Conservation (phyloP, 1,284 basidiomycete genomes). For the Chondrostereum purpureum region DNA sequence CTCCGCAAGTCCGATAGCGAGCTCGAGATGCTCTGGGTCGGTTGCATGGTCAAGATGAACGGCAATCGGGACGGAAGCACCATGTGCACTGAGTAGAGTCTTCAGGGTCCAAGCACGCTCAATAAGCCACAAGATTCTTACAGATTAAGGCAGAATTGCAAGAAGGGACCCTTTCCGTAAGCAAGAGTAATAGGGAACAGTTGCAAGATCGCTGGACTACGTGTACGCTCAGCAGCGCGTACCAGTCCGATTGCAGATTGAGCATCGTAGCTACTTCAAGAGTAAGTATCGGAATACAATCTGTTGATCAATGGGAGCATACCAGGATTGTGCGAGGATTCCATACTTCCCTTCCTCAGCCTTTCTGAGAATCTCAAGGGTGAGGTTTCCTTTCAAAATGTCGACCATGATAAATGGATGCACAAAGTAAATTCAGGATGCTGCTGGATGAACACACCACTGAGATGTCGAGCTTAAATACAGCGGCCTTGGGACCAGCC, state of each 20-base stretch:
- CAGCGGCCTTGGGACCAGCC: no score
- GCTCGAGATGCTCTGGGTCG: conserved; percentile 39
- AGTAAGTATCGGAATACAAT: not conserved
- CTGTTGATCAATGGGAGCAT: conserved; percentile 5
- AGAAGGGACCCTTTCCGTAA: conserved; percentile 32
- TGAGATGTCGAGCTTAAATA: no score
- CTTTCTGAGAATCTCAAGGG: conserved; percentile 34
- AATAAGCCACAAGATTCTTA: conserved; percentile 16
- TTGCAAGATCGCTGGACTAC: conserved; percentile 39
- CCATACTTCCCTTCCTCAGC: conserved; percentile 40
- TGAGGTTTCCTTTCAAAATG: conserved; percentile 29
- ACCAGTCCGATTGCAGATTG: conserved; percentile 39
- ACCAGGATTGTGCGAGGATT: conserved; percentile 40
- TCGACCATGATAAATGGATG: conserved; percentile 14
- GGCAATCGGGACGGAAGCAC: conserved; percentile 41
- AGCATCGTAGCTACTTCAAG: conserved; percentile 33
- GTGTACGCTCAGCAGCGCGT: conserved; percentile 37
- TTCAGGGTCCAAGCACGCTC: no score
- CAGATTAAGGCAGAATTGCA: conserved; percentile 41
- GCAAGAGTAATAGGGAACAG: conserved; percentile 41
- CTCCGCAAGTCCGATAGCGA: conserved; percentile 39
- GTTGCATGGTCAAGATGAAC: conserved; percentile 47
- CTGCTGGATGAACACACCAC: no score
- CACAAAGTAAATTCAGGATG: no score
- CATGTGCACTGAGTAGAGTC: conserved; percentile 36